phyloP scores from a whole-genome alignment of 176 grass and related monocot genomes.

The Panicum miliaceum region DNA sequence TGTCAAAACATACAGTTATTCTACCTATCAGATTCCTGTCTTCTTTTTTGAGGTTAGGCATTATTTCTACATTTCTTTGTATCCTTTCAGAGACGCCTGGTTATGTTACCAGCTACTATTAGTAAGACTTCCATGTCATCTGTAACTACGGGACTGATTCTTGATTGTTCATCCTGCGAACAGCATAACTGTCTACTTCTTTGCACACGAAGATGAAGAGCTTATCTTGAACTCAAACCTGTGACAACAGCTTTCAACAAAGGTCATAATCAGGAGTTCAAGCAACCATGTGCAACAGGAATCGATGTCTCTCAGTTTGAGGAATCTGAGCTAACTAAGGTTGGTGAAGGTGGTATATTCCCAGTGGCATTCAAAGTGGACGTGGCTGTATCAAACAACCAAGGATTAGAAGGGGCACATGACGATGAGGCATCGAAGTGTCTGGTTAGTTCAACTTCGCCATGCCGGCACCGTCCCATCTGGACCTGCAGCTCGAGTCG shows the following conservation, averaged over 20 bases:
- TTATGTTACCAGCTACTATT: neutral
- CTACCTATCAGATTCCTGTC: neutral
- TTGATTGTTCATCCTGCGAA: constrained; percentile 33
- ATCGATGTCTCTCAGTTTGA: constrained; percentile 62
- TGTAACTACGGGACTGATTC: constrained; percentile 21
- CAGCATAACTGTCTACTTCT: constrained; percentile 64
- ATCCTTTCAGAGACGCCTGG: neutral
- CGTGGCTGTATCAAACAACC: constrained; percentile 49
- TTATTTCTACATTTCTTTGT: neutral
- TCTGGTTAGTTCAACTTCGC: neutral
- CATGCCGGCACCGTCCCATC: neutral
- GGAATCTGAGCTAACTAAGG: constrained; percentile 50
- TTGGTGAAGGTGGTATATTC: constrained; percentile 52
- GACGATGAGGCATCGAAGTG: constrained; percentile 40
- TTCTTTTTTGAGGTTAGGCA: neutral
- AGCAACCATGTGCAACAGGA: constrained; percentile 69
- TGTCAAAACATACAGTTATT: neutral
- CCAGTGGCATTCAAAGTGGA: constrained; percentile 68
- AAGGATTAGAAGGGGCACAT: constrained; percentile 38
- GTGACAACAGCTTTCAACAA: constrained; percentile 47
- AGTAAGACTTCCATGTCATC: neutral
- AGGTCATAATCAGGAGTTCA: constrained; percentile 61
- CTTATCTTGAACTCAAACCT: constrained; percentile 52
- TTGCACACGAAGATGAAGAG: constrained; percentile 57
- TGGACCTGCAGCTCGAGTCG: constrained; percentile 37